phyloP scores from a whole-genome alignment of 257 asterid genomes.

The Pogostemon cablin region DNA sequence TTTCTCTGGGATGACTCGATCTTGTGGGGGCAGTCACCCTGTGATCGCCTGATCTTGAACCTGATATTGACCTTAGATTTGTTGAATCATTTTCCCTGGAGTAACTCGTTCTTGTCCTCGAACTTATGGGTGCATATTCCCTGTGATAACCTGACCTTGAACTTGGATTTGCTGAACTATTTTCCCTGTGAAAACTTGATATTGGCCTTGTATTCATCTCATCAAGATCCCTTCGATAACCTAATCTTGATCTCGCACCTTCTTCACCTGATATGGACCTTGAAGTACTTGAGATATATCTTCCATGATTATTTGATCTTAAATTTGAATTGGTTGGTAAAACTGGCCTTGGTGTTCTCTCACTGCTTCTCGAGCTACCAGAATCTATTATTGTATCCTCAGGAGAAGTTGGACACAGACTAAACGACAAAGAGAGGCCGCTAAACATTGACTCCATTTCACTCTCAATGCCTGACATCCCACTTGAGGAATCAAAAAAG shows the following conservation, averaged over 20 bases:
- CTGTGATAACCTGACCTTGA: neutral
- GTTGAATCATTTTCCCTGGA: neutral
- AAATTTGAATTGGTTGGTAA: constrained; percentile 25
- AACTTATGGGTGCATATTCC: neutral
- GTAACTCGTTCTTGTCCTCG: neutral
- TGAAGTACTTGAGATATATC: neutral
- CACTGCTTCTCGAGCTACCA: constrained; percentile 35
- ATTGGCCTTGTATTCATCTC: neutral
- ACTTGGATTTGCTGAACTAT: neutral
- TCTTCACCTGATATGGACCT: neutral
- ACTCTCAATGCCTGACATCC: constrained; percentile 42
- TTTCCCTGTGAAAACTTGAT: neutral
- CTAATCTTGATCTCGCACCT: neutral
- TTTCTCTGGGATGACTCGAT: constrained; percentile 22
- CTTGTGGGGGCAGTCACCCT: constrained; percentile 9
- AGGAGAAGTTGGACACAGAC: constrained; percentile 30
- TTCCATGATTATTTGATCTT: constrained; percentile 6
- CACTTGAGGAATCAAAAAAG: constrained; percentile 45
- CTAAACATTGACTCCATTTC: constrained; percentile 18
- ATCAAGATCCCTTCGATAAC: neutral
- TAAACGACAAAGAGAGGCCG: constrained; percentile 43
- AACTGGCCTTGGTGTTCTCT: constrained; percentile 22
- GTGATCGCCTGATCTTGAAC: constrained; percentile 25
- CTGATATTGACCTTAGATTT: constrained; percentile 26
- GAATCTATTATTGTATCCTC: constrained; percentile 33